phyloP scores from a whole-genome alignment of 371 early-diverging fungal species.

The Circinella minor region DNA sequence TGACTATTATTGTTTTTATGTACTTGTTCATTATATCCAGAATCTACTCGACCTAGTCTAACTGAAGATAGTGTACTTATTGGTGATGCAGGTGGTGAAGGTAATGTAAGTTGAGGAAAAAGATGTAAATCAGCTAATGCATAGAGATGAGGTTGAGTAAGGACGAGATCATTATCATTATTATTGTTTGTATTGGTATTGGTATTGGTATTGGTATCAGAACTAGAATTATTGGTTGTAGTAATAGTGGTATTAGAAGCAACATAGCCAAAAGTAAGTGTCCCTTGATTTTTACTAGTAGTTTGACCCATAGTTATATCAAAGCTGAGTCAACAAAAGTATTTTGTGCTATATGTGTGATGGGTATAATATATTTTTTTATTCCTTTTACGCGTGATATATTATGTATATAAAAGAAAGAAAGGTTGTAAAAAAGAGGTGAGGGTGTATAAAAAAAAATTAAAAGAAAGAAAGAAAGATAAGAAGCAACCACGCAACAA shows the following conservation, averaged over 20 bases:
- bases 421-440: too few relatives aligned
- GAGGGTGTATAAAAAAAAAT: not conserved
- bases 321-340: too few relatives aligned
- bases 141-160: conserved; percentile 15
- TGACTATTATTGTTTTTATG: not conserved
- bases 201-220: not conserved
- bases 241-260: not conserved
- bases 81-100: conserved; percentile 9
- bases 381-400: too few relatives aligned
- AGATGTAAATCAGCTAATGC: conserved; percentile 12
- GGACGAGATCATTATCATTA: conserved; percentile 4
- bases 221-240: not conserved
- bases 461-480: conserved; percentile 8
- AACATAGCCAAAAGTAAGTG: conserved; percentile 22
- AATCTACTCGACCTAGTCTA: conserved; percentile 22
- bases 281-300: conserved; percentile 18
- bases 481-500: not conserved
- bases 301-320: conserved; percentile 19
- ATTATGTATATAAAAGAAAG: too few relatives aligned
- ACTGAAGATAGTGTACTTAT: not conserved
- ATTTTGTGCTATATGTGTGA: not conserved
- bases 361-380: not conserved
- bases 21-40: conserved; percentile 16
- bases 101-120: not conserved
- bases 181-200: not conserved